Evolutionary conservation across 208 protist genomes (phyloP), one percentile per base, ranked within the genome.

Genomic region (Lotmaria passim): DNA sequence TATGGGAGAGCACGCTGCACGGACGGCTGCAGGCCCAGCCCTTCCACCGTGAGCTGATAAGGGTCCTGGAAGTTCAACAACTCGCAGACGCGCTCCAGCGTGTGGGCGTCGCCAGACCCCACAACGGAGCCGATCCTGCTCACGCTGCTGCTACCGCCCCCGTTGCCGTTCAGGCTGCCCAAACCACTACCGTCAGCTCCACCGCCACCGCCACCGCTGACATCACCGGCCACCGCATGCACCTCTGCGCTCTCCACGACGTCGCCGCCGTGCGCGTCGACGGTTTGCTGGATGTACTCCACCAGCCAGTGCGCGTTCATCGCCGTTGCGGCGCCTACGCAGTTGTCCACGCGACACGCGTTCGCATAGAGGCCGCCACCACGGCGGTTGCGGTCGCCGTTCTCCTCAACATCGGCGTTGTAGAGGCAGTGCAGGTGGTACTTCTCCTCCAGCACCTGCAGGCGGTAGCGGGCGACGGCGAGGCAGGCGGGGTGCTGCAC

Each of bases 341-440:
- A 88, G 51, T 93, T 98, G 74, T 99, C 98, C 15, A 99, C 97
- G 60, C 98, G 97, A 31, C 78, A 83, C 23, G 84, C 81, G 53
- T 94, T 86, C 8, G 93, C 83, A 65, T 96, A 98, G 46, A 98
- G 90, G 33, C 93, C 87, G 34, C 86, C 85, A 23, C 82, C 86
- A 30, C 73, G 67, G 24, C 86, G 79, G 53, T 84, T 81, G 43
- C 85, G 86, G 55, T 88, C 86, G n/a, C 79, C 64, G 44, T 71
- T 73, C 30, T 87, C 85, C 38, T 96, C 88, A 11, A 83, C 34
- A 1, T 91, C 86, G n/a, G 69, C 69, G 75, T 98, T 98, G 59
- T 96, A 87, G 0, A 97, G 75, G 11, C 86, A 90, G 75, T 98
- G 96, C 26, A 98, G 70, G 31, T 96, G 90, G 72, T 93, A 98